phyloP scores from a whole-genome alignment of 805 yeast genomes.

The Priceomyces haplophilus region DNA sequence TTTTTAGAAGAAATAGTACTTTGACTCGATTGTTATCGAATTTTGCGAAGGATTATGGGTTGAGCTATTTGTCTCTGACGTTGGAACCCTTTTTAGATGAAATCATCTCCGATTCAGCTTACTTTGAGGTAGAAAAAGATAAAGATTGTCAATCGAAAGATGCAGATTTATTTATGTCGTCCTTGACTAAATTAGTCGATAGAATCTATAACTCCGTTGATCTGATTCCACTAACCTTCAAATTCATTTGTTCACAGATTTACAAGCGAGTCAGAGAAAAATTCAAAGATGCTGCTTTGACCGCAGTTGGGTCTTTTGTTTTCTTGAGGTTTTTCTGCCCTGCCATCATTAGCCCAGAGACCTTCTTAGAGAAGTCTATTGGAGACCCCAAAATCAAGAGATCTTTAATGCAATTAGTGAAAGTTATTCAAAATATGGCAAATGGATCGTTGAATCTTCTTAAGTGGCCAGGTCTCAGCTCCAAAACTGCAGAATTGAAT shows the following conservation, averaged over 20 bases:
- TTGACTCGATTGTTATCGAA: slow-evolving; percentile 75
- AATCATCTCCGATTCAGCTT: slow-evolving; percentile 45
- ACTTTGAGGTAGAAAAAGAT: slow-evolving; percentile 63
- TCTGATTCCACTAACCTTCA: slow-evolving; percentile 66
- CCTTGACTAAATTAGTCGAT: slow-evolving; percentile 55
- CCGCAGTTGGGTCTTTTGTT: slow-evolving; percentile 83
- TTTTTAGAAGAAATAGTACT: slow-evolving; percentile 76
- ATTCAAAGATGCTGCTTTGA: slow-evolving; percentile 56
- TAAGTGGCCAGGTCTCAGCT: slow-evolving; percentile 57
- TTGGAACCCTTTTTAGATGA: slow-evolving; percentile 57
- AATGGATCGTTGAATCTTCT: slow-evolving; percentile 68
- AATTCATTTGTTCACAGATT: slow-evolving; percentile 67
- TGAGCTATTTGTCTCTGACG: slow-evolving; percentile 50
- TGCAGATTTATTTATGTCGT: slow-evolving; percentile 51
- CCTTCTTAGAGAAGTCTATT: slow-evolving; percentile 35
- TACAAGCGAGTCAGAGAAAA: slow-evolving; percentile 53
- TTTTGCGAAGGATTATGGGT: slow-evolving; percentile 67
- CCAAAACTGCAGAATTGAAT: slow-evolving; percentile 38
- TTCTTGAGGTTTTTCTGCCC: slow-evolving; percentile 87
- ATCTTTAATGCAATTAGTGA: slow-evolving; percentile 73
- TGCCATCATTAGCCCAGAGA: slow-evolving; percentile 84
- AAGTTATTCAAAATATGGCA: slow-evolving; percentile 81
- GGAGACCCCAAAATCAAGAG: slow-evolving; percentile 47
- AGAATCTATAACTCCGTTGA: slow-evolving; percentile 54
- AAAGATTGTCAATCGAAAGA: slow-evolving; percentile 28